Conservation (phyloP, 1,284 basidiomycete genomes). For the Vanrija humicola region DNA sequence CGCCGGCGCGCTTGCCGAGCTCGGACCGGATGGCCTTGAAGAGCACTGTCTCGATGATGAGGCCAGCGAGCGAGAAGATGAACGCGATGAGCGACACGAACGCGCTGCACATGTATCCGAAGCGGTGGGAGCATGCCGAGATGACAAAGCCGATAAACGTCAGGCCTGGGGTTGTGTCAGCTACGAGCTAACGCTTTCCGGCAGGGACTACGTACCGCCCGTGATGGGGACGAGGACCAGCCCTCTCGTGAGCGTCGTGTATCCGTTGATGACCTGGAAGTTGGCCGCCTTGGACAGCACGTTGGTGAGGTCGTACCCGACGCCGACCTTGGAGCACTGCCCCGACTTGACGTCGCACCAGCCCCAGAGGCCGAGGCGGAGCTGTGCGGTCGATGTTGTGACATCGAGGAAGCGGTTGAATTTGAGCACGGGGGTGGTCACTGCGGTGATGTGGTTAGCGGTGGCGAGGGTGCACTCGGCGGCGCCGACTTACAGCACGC, state of each 20-base stretch:
- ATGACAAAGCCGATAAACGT: no score
- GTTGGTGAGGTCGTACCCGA: constrained; percentile 18
- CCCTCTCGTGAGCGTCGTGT: constrained; percentile 8
- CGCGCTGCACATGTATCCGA: not conserved
- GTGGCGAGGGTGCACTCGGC: no score
- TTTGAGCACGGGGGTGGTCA: not conserved
- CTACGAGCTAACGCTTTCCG: no score
- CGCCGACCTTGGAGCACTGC: no score
- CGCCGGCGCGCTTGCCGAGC: not conserved
- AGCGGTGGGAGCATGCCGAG: no score
- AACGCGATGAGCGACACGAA: not conserved
- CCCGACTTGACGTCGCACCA: no score
- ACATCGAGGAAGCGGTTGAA: not conserved
- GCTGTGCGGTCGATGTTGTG: not conserved
- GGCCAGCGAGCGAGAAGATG: not conserved
- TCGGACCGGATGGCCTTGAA: not conserved
- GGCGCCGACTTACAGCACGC: no score
- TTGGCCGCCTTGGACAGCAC: constrained; percentile 13
- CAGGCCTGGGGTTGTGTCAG: no score
- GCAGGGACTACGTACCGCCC: no score
- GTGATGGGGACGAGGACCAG: no score
- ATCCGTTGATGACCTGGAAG: constrained; percentile 24
- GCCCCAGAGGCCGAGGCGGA: not conserved
- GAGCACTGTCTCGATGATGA: not conserved
- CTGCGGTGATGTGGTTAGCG: no score